Evolutionary conservation across 225 moss, liverwort and hornwort genomes (phyloP).

Genomic region (Marchantia polymorpha): DNA sequence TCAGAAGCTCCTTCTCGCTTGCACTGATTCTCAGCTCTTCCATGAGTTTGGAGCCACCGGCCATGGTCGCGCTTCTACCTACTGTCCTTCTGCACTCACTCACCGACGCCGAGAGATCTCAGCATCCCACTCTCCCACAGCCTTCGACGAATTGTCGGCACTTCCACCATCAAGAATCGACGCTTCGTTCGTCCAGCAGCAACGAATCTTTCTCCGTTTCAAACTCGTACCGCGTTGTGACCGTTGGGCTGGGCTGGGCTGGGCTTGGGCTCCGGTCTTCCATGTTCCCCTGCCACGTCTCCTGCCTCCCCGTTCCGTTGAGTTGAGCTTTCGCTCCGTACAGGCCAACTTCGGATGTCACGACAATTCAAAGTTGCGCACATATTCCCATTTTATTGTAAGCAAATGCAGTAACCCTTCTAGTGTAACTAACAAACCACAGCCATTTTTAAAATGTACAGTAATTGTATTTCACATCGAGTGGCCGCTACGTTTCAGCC

Average conservation of each 20-base stretch:
- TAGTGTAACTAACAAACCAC: too few species aligned
- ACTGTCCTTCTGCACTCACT: not conserved
- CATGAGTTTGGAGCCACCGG: not conserved
- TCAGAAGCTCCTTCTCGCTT: slow-evolving; percentile 31
- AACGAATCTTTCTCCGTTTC: not conserved
- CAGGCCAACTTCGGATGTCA: too few species aligned
- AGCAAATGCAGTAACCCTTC: too few species aligned
- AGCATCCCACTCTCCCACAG: too few species aligned
- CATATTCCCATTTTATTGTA: too few species aligned
- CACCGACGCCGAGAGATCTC: not conserved
- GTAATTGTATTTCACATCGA: too few species aligned
- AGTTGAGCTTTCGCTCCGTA: too few species aligned
- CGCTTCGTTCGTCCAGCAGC: not conserved
- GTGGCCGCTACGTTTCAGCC: too few species aligned
- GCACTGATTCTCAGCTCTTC: slow-evolving; percentile 24
- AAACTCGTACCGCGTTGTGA: not conserved
- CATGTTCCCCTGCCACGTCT: not conserved
- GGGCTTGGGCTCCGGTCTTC: not conserved
- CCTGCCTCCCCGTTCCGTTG: too few species aligned
- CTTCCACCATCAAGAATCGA: not conserved
- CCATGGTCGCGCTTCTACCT: not conserved
- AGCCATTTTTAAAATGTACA: too few species aligned
- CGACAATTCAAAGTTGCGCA: too few species aligned
- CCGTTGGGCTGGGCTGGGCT: too few species aligned
- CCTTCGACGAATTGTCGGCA: not conserved